Base-by-base conservation (phyloP, 2,329 filamentous ascomycete genomes). In the Claviceps africana region DNA sequence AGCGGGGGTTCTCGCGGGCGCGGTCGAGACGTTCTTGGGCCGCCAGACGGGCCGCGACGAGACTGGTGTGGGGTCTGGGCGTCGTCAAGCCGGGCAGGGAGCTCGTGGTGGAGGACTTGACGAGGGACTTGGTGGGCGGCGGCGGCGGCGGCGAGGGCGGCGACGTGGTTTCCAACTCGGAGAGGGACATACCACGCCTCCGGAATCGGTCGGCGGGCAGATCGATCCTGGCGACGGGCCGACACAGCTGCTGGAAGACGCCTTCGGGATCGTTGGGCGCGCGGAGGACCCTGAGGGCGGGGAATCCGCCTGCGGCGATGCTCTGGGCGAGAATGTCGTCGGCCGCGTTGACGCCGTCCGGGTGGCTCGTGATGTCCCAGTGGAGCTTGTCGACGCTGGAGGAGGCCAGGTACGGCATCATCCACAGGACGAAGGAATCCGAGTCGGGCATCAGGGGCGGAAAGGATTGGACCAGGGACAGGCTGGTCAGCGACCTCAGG, bases 241-340 rank as follows among this genome's bases (percentile, higher is more conserved):
- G 76, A 64, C 86, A 90, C 1, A 88, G 72, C 1, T 72, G 67
- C 65, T 90, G 86, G 56, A 89, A 79, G 8, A 78, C 58, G 28
- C 85, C 86, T 5, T 86, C 77, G 1, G 83, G 77, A 57, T 90
- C 86, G 53, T 79, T 79, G 1, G 84, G 86, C 0, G 79, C 72
- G 51, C 85, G 78, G 19, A 89, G 67, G 1, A 62, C 69, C 10
- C 69, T 70, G 10, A 90, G 72, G 0, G 68, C 63, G 0, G 86
- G 85, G 60, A 90, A 86, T 0, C 79, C 80, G 4, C 70, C 69
- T 1, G 76, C 73, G 5, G 66, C 65, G 56, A 89, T 85, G 59
- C 80, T 81, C 53, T 72, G 72, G 1, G 83, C 79, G 8, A 89
- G 72, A 47, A 85, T 78, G 5, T 74, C 71, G 49, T 85, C 82